phyloP scores from a whole-genome alignment of 352 stramenopile genomes.

The Pythium periplocum region DNA sequence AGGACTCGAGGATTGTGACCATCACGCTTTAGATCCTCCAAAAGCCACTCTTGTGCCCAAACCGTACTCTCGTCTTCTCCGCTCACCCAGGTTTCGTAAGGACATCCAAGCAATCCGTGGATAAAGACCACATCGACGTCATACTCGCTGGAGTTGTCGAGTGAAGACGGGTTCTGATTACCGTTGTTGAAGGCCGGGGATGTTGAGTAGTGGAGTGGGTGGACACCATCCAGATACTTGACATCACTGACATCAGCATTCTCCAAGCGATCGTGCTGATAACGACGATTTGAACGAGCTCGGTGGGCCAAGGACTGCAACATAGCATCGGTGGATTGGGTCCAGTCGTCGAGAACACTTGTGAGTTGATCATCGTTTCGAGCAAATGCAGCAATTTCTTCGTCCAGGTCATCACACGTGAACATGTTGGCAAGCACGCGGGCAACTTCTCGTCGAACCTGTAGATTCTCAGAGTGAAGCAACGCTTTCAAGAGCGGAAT shows the following conservation, averaged over 20 bases:
- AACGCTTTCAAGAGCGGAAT: slow-evolving; percentile 51
- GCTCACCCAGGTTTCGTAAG: slow-evolving; percentile 77
- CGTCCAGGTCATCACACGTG: slow-evolving; percentile 40
- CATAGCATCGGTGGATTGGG: slow-evolving; percentile 32
- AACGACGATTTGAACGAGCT: slow-evolving; percentile 46
- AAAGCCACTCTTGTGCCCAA: slow-evolving; percentile 67
- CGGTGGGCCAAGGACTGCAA: slow-evolving; percentile 52
- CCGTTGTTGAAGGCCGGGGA: slow-evolving; percentile 14
- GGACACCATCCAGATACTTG: slow-evolving; percentile 66
- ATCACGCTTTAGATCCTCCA: slow-evolving; percentile 51
- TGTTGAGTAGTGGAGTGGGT: slow-evolving; percentile 55
- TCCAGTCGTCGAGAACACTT: slow-evolving; percentile 37
- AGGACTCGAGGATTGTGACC: slow-evolving; percentile 61
- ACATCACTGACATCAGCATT: slow-evolving; percentile 24
- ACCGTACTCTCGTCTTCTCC: slow-evolving; percentile 50
- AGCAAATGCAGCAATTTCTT: slow-evolving; percentile 27
- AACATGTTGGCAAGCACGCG: slow-evolving; percentile 69
- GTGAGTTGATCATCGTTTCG: slow-evolving; percentile 33
- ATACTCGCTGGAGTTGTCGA: slow-evolving; percentile 28
- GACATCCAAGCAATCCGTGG: slow-evolving; percentile 70
- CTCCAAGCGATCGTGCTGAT: slow-evolving; percentile 31
- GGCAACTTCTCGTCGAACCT: slow-evolving; percentile 53
- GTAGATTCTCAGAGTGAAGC: slow-evolving; percentile 28
- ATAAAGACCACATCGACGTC: slow-evolving; percentile 82
- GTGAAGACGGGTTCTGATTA: slow-evolving; percentile 1